phyloP scores from a whole-genome alignment of 768 basidiomycete species.

The Xerocomellus chrysenteron region DNA sequence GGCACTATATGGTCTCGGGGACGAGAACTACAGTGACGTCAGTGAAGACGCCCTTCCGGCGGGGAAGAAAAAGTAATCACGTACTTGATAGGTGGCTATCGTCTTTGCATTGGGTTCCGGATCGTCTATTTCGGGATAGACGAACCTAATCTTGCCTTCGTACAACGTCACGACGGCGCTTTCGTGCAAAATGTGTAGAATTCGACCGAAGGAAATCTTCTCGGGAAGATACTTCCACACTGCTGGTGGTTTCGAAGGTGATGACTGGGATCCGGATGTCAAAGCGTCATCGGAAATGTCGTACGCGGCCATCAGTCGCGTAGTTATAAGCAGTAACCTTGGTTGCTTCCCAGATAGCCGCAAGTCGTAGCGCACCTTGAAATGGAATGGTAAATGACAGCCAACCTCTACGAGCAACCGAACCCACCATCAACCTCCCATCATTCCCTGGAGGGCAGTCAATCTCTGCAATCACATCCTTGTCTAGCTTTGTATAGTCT shows the following conservation, averaged over 20 bases:
- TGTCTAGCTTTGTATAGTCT: constrained; percentile 22
- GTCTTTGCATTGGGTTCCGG: constrained; percentile 13
- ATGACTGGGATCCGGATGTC: constrained; percentile 7
- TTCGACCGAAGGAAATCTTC: constrained; percentile 26
- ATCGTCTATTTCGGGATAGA: constrained; percentile 26
- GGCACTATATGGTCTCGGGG: constrained; percentile 14
- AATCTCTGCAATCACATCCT: constrained; percentile 25
- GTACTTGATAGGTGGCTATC: constrained; percentile 21
- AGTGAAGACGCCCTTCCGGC: not conserved
- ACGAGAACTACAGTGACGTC: constrained; percentile 16
- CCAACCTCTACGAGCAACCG: not conserved
- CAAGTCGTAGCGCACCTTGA: constrained; percentile 30
- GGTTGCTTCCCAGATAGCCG: constrained; percentile 28
- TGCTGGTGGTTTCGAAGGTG: constrained; percentile 6
- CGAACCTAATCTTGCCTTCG: constrained; percentile 24
- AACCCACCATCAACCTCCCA: constrained; percentile 27
- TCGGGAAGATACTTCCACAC: constrained; percentile 24
- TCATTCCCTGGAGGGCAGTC: constrained; percentile 29
- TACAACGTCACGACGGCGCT: constrained; percentile 27
- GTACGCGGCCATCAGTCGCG: constrained; percentile 31
- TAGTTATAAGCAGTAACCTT: constrained; percentile 23
- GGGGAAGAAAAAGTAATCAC: not conserved
- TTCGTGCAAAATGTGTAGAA: constrained; percentile 29
- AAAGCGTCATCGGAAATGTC: constrained; percentile 23
- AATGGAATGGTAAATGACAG: not conserved